Evolutionary conservation across 2,329 filamentous ascomycete genomes (phyloP).

Genomic region (Ophiostoma himal-ulmi): DNA sequence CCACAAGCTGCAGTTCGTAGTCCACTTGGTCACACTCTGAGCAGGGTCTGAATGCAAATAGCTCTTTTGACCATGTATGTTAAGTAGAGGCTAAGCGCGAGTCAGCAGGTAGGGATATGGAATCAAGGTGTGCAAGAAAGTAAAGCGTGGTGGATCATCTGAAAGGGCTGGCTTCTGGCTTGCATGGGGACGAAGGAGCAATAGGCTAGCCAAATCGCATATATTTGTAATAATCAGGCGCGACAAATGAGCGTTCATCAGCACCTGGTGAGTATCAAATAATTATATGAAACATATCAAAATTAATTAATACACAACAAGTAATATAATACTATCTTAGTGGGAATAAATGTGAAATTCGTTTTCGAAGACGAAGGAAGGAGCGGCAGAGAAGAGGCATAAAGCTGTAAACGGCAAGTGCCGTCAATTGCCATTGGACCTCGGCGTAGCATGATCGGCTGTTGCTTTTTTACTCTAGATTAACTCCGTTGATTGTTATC

Average conservation of each 20-base stretch:
- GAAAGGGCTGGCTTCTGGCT: neutral
- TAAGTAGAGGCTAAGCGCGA: neutral
- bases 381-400: neutral
- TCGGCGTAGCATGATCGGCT: neutral
- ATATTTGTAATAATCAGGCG: neutral
- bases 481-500: too few relatives aligned
- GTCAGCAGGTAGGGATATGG: neutral
- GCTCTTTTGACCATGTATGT: neutral
- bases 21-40: neutral
- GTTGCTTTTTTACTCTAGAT: neutral
- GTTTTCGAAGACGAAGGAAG: conserved; percentile 10
- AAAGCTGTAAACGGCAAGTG: neutral
- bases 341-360: neutral
- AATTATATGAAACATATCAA: neutral
- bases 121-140: neutral
- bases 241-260: neutral
- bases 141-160: neutral
- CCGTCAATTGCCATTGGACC: neutral
- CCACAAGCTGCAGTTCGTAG: neutral
- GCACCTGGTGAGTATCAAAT: neutral
- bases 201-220: neutral
- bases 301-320: neutral
- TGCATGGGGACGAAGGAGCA: neutral
- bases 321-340: neutral
- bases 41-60: neutral